Evolutionary conservation across 768 basidiomycete species (phyloP), one percentile per base, ranked within the genome.

Genomic region (Boletus barrowsii): DNA sequence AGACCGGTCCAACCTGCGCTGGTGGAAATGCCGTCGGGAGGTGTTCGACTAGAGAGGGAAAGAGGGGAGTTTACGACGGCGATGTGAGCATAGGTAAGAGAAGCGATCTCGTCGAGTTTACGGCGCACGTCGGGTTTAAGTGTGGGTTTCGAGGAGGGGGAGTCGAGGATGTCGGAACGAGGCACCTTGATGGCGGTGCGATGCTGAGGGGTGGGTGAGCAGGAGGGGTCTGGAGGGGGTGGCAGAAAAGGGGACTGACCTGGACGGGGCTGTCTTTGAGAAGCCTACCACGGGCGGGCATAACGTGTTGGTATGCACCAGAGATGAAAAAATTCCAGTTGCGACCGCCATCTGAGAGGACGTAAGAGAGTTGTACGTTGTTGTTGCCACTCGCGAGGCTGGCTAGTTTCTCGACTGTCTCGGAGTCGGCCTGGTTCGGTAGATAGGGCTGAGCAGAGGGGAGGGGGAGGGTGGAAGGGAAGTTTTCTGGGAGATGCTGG

Each of bases 51-150:
- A 22, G 87, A 86, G 35, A 89, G 79, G 15, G 87, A 79, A 53
- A 84, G 78, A 44, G 87, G 86, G 53, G 89, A 87, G 62, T 96
- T 95, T 65, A 96, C 88, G 60, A 98, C 93, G 24, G 93, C 88
- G 66, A 98, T 93, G 69, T 94, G 91, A 10, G 95, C 93, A 56
- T 84, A 77, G n/a, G 93, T 95, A 66, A 92, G 88, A 3, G 87
- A 85, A 29, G 94, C 95, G 66, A 98, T 91, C 66, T 96, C 92
- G 70, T 97, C 93, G n/a, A 98, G 81, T 51, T 87, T 83, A 47
- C 83, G 83, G 49, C 88, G 82, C 35, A 95, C 90, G 59, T 91
- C 87, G 1, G 83, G 75, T 70, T 94, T 95, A 64, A 96, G 80
- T 7, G 83, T 70, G 7, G 90, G 90, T 73, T 88, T 85, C 40